Percentiles rank a stretch among this genome's conserved stretches.
Evolutionary conservation across 768 basidiomycete species (phyloP).

Genomic region (Gloeopeniophorella convolvens): DNA sequence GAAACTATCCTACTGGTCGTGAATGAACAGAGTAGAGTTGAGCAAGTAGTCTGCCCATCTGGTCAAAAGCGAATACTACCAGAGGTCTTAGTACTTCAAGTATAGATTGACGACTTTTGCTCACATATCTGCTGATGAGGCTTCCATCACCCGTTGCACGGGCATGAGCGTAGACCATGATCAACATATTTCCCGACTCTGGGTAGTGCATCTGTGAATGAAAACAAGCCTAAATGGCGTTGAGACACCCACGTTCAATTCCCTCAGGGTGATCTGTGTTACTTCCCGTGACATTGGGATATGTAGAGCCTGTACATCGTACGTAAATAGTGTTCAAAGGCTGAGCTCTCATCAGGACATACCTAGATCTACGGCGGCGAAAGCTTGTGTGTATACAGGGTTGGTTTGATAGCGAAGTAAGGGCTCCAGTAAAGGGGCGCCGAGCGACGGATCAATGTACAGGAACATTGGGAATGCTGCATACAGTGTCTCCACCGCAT

Average conservation of each 20-base stretch:
- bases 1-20: conserved; percentile 44
- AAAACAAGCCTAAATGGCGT: not conserved
- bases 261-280: conserved; percentile 1
- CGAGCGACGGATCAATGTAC: conserved; percentile 48
- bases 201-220: too few relatives aligned
- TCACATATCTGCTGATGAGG: conserved; percentile 23
- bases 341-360: not conserved
- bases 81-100: not conserved
- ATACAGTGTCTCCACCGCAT: conserved; percentile 50
- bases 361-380: conserved; percentile 22
- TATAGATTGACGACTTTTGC: not conserved
- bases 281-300: conserved; percentile 8
- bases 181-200: conserved; percentile 32
- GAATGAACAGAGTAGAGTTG: conserved; percentile 41
- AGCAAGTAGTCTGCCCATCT: conserved; percentile 29
- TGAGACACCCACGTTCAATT: conserved; percentile 7
- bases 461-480: conserved; percentile 45
- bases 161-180: conserved; percentile 28
- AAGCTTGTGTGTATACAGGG: conserved; percentile 13
- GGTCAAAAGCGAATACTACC: conserved; percentile 25
- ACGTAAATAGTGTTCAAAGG: not conserved
- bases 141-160: conserved; percentile 24
- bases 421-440: conserved; percentile 25
- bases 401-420: conserved; percentile 20
- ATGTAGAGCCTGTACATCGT: not conserved